Percentiles rank a stretch among this genome's conserved stretches.
phyloP scores from a whole-genome alignment of 306 rosid genomes.

The Fagus sylvatica region DNA sequence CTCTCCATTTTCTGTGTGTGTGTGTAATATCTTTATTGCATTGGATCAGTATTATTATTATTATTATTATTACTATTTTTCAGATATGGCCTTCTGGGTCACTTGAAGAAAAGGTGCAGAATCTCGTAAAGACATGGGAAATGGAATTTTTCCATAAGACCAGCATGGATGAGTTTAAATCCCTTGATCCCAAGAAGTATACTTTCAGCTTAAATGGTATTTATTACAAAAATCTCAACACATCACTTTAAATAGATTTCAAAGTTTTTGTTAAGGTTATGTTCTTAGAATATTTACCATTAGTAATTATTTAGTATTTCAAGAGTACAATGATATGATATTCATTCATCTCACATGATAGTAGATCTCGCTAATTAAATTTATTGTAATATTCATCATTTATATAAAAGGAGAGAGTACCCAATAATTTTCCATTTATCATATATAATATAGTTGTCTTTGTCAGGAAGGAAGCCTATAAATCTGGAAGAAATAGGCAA shows the following conservation, averaged over 20 bases:
- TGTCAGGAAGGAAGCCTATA: constrained; percentile 46
- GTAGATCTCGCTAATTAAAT: no score
- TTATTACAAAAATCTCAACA: background rate
- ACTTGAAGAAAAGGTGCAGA: constrained; percentile 61
- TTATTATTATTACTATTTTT: background rate
- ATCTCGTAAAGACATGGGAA: constrained; percentile 57
- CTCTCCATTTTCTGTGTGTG: background rate
- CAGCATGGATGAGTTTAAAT: constrained; percentile 31
- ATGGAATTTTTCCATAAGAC: constrained; percentile 57
- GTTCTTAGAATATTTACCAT: background rate
- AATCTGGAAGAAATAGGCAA: constrained; percentile 40
- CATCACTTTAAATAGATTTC: background rate
- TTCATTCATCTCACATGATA: no score
- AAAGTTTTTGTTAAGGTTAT: background rate
- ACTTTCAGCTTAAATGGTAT: constrained; percentile 59
- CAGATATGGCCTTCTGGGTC: constrained; percentile 71
- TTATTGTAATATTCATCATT: no score
- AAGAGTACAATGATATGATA: no score
- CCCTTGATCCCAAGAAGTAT: constrained; percentile 47
- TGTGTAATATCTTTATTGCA: background rate
- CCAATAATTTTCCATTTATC: no score
- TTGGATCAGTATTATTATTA: background rate
- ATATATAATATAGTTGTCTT: background rate
- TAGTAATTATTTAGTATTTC: no score
- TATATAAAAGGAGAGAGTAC: no score